Conservation (phyloP, 306 rosid species). For the Lathyrus aphaca region DNA sequence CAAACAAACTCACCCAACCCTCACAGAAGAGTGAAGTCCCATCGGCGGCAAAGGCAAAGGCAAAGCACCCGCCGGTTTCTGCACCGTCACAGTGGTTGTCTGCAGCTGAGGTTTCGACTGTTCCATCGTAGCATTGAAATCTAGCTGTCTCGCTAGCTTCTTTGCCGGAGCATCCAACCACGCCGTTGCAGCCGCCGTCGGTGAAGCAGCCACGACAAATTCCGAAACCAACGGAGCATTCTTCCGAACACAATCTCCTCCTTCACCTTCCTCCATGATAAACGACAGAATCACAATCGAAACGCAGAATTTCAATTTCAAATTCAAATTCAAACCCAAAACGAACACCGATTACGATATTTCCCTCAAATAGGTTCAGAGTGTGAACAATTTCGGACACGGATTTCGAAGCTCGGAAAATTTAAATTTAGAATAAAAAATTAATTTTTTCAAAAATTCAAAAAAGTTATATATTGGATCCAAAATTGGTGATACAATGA, state of each 20-base stretch:
- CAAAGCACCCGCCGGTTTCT: constrained; percentile 38
- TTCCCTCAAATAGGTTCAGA: constrained; percentile 4
- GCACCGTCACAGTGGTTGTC: constrained; percentile 40
- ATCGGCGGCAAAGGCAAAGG: constrained; percentile 51
- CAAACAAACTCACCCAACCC: constrained; percentile 71
- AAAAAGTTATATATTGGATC: constrained; percentile 11
- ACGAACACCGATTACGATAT: constrained; percentile 39
- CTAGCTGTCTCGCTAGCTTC: constrained; percentile 96
- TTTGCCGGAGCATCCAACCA: constrained; percentile 70
- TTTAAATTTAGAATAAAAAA: background rate
- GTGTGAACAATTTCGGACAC: background rate
- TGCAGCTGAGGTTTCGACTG: constrained; percentile 46
- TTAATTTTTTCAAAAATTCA: too few relatives aligned
- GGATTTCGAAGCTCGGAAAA: constrained; percentile 41
- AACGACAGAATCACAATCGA: constrained; percentile 29
- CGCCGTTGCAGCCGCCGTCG: constrained; percentile 39
- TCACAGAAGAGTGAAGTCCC: constrained; percentile 51
- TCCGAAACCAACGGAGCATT: constrained; percentile 52
- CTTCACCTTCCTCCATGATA: constrained; percentile 92
- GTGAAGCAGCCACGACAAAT: constrained; percentile 31
- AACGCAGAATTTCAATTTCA: constrained; percentile 31
- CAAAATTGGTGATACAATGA: constrained; percentile 7
- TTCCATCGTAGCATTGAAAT: constrained; percentile 69
- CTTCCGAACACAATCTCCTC: constrained; percentile 54
- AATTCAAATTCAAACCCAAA: constrained; percentile 35